Evolutionary conservation across 1,139 yeast species (phyloP).

Genomic region (Pichia sp.): DNA sequence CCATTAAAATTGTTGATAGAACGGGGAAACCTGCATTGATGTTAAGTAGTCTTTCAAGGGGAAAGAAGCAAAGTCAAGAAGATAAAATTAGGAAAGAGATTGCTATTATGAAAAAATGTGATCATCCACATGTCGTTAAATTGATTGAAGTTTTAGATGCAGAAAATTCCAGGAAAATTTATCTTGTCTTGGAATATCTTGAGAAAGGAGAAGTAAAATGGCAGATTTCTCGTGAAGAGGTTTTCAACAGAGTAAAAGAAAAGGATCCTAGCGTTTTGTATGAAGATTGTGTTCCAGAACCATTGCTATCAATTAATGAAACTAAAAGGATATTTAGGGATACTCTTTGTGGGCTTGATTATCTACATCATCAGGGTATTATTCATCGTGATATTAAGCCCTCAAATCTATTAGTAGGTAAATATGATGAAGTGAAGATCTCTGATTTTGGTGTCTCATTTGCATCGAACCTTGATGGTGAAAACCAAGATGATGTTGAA

Average conservation of each 20-base stretch:
- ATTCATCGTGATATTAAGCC: slow-evolving; percentile 97
- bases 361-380: slow-evolving; percentile 86
- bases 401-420: slow-evolving; percentile 74
- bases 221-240: slow-evolving; percentile 38
- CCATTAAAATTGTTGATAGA: slow-evolving; percentile 87
- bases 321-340: slow-evolving; percentile 74
- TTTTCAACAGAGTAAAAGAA: slow-evolving; percentile 10
- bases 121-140: slow-evolving; percentile 84
- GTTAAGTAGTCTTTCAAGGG: slow-evolving; percentile 33
- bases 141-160: slow-evolving; percentile 89
- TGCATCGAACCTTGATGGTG: slow-evolving; percentile 53
- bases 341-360: slow-evolving; percentile 83
- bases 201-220: slow-evolving; percentile 91
- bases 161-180: slow-evolving; percentile 72
- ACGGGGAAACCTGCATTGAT: slow-evolving; percentile 51
- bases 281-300: slow-evolving; percentile 29
- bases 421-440: slow-evolving; percentile 74
- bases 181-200: slow-evolving; percentile 82
- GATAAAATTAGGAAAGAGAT: slow-evolving; percentile 81
- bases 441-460: slow-evolving; percentile 97
- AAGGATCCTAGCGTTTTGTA: slow-evolving; percentile 5
- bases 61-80: slow-evolving; percentile 41
- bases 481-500: slow-evolving; percentile 68
- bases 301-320: slow-evolving; percentile 57
- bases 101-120: slow-evolving; percentile 92